A percentile compares a stretch with the other conserved stretches of the same genome.
Conservation (phyloP, 2,329 filamentous ascomycete genomes). For the Pyrenophora teres region DNA sequence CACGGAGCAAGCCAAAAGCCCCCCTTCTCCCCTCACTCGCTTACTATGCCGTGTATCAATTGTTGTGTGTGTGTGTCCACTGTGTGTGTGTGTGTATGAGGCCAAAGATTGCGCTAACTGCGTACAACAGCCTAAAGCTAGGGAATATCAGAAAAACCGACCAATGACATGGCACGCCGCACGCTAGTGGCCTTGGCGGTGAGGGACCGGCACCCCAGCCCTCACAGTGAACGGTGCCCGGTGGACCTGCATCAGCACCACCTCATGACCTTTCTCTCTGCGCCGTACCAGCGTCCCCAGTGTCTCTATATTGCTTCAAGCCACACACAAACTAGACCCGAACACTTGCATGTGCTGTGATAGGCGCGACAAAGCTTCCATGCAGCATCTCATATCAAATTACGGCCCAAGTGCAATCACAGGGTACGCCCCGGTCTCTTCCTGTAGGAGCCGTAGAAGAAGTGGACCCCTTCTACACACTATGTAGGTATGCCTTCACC, state of each 20-base stretch:
- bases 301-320: slow-evolving; percentile 36
- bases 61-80: no score
- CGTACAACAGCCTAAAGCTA: slow-evolving; percentile 38
- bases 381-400: slow-evolving; percentile 31
- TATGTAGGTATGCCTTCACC: neutral
- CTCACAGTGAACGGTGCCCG: slow-evolving; percentile 28
- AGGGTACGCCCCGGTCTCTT: slow-evolving; percentile 22
- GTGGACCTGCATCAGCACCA: slow-evolving; percentile 40
- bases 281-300: slow-evolving; percentile 24
- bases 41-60: slow-evolving; percentile 14
- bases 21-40: slow-evolving; percentile 8
- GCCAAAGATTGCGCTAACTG: slow-evolving; percentile 30
- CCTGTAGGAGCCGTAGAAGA: slow-evolving; percentile 32
- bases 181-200: slow-evolving; percentile 20
- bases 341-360: slow-evolving; percentile 19
- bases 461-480: slow-evolving; percentile 9
- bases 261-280: slow-evolving; percentile 27
- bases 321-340: slow-evolving; percentile 18
- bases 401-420: slow-evolving; percentile 30
- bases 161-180: slow-evolving; percentile 17
- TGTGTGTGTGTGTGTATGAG: slow-evolving; percentile 11
- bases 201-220: slow-evolving; percentile 22
- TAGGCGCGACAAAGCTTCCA: slow-evolving; percentile 27
- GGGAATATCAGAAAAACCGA: slow-evolving; percentile 11
- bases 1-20: slow-evolving; percentile 24